Conservation (phyloP, 768 basidiomycete species). For the Mycena leptocephala region DNA sequence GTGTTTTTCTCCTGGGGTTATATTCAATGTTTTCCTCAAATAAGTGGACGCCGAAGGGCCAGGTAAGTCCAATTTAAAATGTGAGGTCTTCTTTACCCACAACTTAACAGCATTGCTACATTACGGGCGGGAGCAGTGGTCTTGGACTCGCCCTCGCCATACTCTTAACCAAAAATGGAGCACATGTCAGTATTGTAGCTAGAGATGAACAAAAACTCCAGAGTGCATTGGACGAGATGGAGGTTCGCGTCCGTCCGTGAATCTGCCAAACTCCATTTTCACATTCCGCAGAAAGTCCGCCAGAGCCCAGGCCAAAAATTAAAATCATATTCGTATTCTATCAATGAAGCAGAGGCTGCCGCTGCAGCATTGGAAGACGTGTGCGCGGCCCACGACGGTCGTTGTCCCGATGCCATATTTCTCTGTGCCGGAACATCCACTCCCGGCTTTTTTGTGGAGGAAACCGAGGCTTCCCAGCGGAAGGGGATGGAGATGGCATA, state of each 20-base stretch:
- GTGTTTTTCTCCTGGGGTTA: neutral
- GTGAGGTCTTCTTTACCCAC: neutral
- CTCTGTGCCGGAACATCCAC: conserved; percentile 76
- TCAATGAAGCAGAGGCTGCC: conserved; percentile 63
- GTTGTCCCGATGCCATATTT: conserved; percentile 75
- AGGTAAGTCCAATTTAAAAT: conserved; percentile 44
- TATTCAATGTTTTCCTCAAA: conserved; percentile 44
- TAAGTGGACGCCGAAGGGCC: conserved; percentile 62
- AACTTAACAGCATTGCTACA: conserved; percentile 73
- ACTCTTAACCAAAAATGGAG: conserved; percentile 72
- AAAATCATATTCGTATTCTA: conserved; percentile 69
- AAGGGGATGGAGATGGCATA: conserved; percentile 73
- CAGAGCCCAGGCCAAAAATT: conserved; percentile 68
- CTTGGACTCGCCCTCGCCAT: conserved; percentile 77
- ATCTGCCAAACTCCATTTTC: neutral
- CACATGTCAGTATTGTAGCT: conserved; percentile 81
- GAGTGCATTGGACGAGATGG: conserved; percentile 67
- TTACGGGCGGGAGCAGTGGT: conserved; percentile 83
- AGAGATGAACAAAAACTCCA: conserved; percentile 69
- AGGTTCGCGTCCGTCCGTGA: conserved; percentile 57
- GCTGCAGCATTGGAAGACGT: conserved; percentile 70
- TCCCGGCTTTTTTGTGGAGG: conserved; percentile 77
- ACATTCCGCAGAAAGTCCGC: conserved; percentile 57
- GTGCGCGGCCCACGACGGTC: conserved; percentile 59
- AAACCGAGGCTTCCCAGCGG: conserved; percentile 63